Percentiles rank a stretch among this genome's conserved stretches.
phyloP scores from a whole-genome alignment of 129 eudicot species.

The Silybum marianum region DNA sequence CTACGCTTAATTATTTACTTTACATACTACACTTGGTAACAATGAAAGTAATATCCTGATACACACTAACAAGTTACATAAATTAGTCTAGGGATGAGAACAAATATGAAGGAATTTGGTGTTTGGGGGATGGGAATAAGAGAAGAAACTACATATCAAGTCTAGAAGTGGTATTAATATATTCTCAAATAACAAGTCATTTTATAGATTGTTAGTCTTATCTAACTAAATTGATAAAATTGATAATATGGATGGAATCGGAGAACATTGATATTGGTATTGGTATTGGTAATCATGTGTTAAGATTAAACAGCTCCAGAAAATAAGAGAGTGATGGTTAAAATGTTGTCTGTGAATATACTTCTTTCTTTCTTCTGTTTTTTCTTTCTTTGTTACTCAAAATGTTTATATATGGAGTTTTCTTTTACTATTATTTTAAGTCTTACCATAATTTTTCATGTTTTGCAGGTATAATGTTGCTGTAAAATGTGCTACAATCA shows the following conservation, averaged over 20 bases:
- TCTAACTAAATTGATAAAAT: not conserved
- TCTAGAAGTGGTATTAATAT: conserved; percentile 4
- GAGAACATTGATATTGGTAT: not conserved
- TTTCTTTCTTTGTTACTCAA: not conserved
- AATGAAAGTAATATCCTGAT: not conserved
- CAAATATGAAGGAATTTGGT: conserved; percentile 1
- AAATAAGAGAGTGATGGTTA: not conserved
- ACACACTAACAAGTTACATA: not conserved
- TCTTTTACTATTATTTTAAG: conserved; percentile 13
- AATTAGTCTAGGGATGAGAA: not conserved
- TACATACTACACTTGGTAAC: not conserved
- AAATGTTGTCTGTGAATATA: not conserved
- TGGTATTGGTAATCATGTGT: too few species aligned
- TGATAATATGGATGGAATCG: not conserved
- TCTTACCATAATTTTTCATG: conserved; percentile 3
- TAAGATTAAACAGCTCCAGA: conserved; percentile 14
- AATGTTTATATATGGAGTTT: not conserved
- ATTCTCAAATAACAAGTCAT: not conserved
- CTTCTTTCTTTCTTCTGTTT: too few species aligned
- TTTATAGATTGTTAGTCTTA: not conserved
- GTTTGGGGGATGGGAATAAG: conserved; percentile 1
- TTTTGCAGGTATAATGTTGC: conserved; percentile 91
- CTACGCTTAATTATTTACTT: not conserved
- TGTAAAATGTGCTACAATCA: conserved; percentile 94
- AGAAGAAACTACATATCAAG: conserved; percentile 23